Percentiles rank a stretch among this genome's conserved stretches.
These are phyloP conservation scores for Dorcoceras hygrometricum DNA, from an alignment of 257 asterid genomes.

Conservation along the genomic window DNA sequence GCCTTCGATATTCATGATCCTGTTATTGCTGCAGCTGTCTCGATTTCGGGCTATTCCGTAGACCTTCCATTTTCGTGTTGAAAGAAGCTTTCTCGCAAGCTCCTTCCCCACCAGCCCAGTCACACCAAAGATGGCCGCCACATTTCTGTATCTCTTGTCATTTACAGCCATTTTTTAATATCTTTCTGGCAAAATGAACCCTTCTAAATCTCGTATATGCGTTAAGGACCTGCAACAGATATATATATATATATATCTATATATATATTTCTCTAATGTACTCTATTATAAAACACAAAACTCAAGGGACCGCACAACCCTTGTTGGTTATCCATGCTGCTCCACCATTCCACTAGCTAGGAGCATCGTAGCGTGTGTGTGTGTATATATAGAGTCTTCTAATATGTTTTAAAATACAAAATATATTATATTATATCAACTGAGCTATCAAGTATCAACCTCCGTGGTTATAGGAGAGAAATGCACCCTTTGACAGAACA, in stretches of 20 bases:
- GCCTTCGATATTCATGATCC: not conserved
- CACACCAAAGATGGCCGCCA: conserved; percentile 77
- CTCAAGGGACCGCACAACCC: not conserved
- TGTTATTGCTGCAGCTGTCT: conserved; percentile 22
- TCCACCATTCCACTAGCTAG: too few relatives aligned
- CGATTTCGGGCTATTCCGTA: conserved; percentile 61
- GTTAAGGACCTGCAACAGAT: not conserved
- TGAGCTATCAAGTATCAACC: not conserved
- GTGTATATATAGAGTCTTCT: too few relatives aligned
- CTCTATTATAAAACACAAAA: not conserved
- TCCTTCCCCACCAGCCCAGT: conserved; percentile 83
- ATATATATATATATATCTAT: not conserved
- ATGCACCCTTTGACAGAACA: not conserved
- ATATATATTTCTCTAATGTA: not conserved
- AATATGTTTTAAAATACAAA: too few relatives aligned
- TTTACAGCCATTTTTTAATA: conserved; percentile 31
- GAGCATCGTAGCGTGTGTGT: too few relatives aligned
- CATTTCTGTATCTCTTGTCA: conserved; percentile 24
- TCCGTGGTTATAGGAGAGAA: not conserved
- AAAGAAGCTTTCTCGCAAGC: conserved; percentile 56
- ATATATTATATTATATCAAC: too few relatives aligned
- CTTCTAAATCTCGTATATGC: not conserved
- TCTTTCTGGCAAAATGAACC: conserved; percentile 14
- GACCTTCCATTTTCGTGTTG: conserved; percentile 61
- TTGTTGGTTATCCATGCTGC: too few relatives aligned